These are phyloP conservation scores for Alternaria sp. DNA, from an alignment of 2,329 filamentous ascomycete species.

Conservation along the genomic window DNA sequence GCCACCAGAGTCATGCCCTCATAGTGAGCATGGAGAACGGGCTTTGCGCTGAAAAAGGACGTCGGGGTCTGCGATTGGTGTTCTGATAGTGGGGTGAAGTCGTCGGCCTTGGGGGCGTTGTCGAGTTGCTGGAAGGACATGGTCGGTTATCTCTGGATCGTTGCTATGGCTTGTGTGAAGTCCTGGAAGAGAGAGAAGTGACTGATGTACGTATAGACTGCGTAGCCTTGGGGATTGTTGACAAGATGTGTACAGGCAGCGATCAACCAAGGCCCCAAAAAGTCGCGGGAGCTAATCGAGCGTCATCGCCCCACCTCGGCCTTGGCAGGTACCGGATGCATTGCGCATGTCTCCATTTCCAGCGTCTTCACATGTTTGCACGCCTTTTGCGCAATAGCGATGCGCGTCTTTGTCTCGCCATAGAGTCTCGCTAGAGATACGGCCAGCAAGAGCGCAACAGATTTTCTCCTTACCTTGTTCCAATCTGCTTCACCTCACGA, in stretches of 20 bases:
- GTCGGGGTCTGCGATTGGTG: conserved; percentile 77
- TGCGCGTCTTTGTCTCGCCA: neutral
- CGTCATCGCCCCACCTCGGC: conserved; percentile 23
- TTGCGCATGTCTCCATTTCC: neutral
- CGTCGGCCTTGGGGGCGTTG: conserved; percentile 63
- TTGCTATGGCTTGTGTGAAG: neutral
- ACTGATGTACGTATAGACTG: neutral
- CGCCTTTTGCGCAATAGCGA: neutral
- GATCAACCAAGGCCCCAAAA: conserved; percentile 25
- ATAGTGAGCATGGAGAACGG: conserved; percentile 73
- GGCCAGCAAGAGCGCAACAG: neutral
- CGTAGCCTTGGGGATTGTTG: neutral
- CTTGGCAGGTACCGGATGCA: conserved; percentile 22
- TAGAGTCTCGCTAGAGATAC: neutral
- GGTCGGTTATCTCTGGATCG: neutral
- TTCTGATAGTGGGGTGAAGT: conserved; percentile 72
- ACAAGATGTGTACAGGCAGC: conserved; percentile 1
- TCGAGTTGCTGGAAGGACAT: conserved; percentile 62
- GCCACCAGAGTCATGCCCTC: conserved; percentile 67
- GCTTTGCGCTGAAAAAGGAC: conserved; percentile 75
- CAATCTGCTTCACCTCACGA: conserved; percentile 8
- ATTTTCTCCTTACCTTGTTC: neutral
- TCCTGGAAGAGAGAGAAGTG: neutral
- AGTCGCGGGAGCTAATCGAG: conserved; percentile 26
- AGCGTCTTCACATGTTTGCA: neutral